These are phyloP conservation scores for Boletus subparvulus DNA, from an alignment of 768 basidiomycete species.

Conservation along the genomic window DNA sequence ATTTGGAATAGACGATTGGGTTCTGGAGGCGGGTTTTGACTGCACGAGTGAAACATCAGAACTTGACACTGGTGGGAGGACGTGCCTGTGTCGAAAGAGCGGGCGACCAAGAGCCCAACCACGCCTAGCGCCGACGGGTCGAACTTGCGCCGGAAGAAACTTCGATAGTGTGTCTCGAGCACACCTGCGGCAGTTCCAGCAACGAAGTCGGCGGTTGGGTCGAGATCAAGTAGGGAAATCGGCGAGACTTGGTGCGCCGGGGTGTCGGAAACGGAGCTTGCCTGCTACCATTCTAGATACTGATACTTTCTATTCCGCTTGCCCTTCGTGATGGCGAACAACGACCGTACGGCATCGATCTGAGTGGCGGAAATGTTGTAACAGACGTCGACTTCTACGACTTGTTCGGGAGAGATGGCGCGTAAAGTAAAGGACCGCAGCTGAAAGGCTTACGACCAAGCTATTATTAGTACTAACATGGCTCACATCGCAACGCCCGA, in stretches of 20 bases:
- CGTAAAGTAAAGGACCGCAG: not conserved
- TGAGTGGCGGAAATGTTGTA: not conserved
- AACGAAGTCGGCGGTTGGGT: constrained; percentile 72
- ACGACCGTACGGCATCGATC: too few relatives aligned
- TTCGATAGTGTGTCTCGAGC: too few relatives aligned
- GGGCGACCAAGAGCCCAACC: constrained; percentile 65
- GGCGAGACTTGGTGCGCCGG: not conserved
- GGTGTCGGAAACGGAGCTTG: not conserved
- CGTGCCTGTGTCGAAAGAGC: constrained; percentile 73
- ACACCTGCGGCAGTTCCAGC: constrained; percentile 71
- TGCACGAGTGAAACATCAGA: constrained; percentile 23
- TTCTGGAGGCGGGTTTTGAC: constrained; percentile 84
- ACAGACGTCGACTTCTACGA: not conserved
- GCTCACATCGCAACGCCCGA: constrained; percentile 37
- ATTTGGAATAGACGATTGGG: constrained; percentile 53
- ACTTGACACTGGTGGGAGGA: not conserved
- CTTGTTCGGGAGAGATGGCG: not conserved
- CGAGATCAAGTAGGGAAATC: constrained; percentile 34
- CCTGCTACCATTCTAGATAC: constrained; percentile 22
- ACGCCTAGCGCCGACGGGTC: constrained; percentile 41
- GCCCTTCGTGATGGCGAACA: not conserved
- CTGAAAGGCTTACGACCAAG: too few relatives aligned
- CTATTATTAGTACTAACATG: not conserved
- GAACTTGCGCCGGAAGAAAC: not conserved
- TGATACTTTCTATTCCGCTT: not conserved